Evolutionary conservation across 805 yeast genomes (phyloP), one percentile per base, ranked within the genome.

Genomic region (Candida golubevii): DNA sequence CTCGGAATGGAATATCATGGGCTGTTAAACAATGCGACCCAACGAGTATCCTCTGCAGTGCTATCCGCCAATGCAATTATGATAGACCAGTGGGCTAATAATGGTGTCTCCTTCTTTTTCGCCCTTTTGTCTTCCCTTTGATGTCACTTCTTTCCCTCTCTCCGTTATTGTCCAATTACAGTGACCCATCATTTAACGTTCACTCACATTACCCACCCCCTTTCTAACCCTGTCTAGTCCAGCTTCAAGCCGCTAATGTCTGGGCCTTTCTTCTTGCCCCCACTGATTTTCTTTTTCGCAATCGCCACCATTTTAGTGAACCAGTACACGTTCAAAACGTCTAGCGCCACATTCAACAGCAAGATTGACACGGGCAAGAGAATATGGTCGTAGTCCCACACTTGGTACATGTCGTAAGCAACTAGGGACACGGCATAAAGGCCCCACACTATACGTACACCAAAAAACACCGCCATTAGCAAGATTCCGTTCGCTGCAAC

Each of bases 391-490:
- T 66, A 59, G 14, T 66, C 69, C 62, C 75, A 65, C 11, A 74
- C 69, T 8, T 42, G 38, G 57, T 59, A 69, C 58, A 83, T 67
- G 46, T 80, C 80, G 10, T 50, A 41, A n/a, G 76, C 68, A 43
- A 82, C 75, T 15, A 65, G 36, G 39, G 57, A 57, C 15, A 88
- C 85, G 11, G 95, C 88, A 49, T 78, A 78, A 61, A 84, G 79
- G 0, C 99, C 99, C 93, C 97, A 88, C 8, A 83, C 60, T 36
- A 93, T 82, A 55, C 99, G 75, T 34, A 83, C 88, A 6, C 66
- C 39, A 71, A 91, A 89, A 63, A 93, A 93, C 0, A 83, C 76
- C 2, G 71, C 44, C 52, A 93, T 72, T 48, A 93, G 71, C 23
- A 78, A 51, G 8, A 88, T 41, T 0, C 98, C 98, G 61, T 93